Evolutionary conservation across 2,329 filamentous ascomycete species (phyloP).

Genomic region (Neurospora sp.): DNA sequence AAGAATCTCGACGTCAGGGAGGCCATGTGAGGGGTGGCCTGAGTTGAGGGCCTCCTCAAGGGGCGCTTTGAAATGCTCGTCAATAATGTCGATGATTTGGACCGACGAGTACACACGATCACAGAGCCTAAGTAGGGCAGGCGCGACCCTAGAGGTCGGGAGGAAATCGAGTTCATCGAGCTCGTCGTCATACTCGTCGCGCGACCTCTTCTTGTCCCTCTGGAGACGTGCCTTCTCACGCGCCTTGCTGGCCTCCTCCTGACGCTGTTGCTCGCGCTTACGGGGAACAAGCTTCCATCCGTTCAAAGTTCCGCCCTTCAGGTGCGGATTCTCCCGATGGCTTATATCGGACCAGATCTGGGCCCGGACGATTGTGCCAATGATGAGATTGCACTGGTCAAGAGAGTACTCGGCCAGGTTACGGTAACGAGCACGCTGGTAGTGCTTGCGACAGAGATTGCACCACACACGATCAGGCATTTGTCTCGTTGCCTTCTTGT

Average conservation of each 20-base stretch:
- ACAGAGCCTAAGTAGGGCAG: slow-evolving; percentile 17
- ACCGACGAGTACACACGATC: slow-evolving; percentile 36
- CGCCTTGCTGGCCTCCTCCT: slow-evolving; percentile 11
- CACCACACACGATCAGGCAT: slow-evolving; percentile 65
- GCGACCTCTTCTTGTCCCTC: slow-evolving; percentile 22
- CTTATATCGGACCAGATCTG: slow-evolving; percentile 52
- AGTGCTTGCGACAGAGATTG: slow-evolving; percentile 71
- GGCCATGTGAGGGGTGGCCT: slow-evolving; percentile 29
- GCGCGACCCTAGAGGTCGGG: neutral
- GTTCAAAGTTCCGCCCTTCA: slow-evolving; percentile 1
- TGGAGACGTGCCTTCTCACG: slow-evolving; percentile 19
- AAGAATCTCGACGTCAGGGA: slow-evolving; percentile 50
- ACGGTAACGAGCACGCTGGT: slow-evolving; percentile 66
- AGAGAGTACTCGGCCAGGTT: slow-evolving; percentile 49
- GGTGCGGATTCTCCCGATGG: slow-evolving; percentile 10
- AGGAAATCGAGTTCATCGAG: neutral
- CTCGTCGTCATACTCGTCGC: slow-evolving; percentile 23
- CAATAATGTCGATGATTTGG: slow-evolving; percentile 37
- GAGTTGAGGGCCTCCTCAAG: slow-evolving; percentile 35
- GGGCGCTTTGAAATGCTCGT: slow-evolving; percentile 14
- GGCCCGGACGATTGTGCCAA: slow-evolving; percentile 51
- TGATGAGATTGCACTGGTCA: slow-evolving; percentile 54
- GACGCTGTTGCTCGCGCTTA: slow-evolving; percentile 52
- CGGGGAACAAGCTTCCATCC: slow-evolving; percentile 53
- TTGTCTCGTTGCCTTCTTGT: slow-evolving; percentile 64